Base-by-base conservation (phyloP, 2,329 filamentous ascomycete genomes). In the Eutypella sp. region DNA sequence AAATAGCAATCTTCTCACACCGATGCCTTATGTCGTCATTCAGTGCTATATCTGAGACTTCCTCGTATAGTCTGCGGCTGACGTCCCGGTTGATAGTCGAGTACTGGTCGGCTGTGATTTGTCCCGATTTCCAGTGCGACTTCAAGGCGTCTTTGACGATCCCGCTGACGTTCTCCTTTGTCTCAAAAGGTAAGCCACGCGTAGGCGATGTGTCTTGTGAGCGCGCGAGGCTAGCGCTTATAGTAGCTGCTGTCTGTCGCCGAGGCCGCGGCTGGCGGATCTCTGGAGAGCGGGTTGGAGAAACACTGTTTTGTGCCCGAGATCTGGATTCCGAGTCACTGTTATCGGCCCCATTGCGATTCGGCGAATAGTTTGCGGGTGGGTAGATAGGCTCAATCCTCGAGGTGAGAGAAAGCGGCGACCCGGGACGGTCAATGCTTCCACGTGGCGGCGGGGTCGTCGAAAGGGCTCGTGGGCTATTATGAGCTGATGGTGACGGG, bases 51-150 rank as follows among this genome's bases (percentile, higher is more conserved):
- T 75, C 71, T 40, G 72, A 71, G 39, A 80, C 73, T 50, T 82
- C 78, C 53, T 82, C 89, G 67, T 99, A 99, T 47, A 99, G 73
- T 69, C 85, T 87, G 47, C 89, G 85, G 36, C 89, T 96, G 27
- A 97, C 84, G 49, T 87, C 85, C 51, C 90, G 84, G 63, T 97
- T 97, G 67, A 97, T 96, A 46, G 82, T 82, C 3, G 89, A 92
- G 65, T 95, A 99, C 66, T 96, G 86, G 48, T 96, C 88, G 55
- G 90, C 88, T 16, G 84, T 89, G 50, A 97, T 78, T 51, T 85
- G 80, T 56, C 86, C 84, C 36, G 85, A 85, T 51, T 84, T 79
- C 74, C 92, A 97, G 54, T 89, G 80, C 25, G 91, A 89, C 56
- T 88, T 87, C 37, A 99, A 73, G 5, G 87, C 89, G 36, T 78